Evolutionary conservation across 2,329 filamentous ascomycete species (phyloP).

Genomic region (Aspergillus niger): DNA sequence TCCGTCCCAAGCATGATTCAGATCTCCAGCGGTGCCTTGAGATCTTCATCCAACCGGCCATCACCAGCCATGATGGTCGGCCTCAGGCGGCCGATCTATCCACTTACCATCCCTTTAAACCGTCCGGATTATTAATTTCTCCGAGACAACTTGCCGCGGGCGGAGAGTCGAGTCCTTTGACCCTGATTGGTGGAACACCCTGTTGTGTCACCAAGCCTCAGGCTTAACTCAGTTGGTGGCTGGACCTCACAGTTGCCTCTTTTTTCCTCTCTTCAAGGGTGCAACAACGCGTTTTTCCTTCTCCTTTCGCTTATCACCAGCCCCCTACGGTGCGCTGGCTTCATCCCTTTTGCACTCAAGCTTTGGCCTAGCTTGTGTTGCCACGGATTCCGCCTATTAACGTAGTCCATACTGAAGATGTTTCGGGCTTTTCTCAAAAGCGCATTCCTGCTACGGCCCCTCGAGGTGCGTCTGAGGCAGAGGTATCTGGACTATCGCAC

Average conservation of each 20-base stretch:
- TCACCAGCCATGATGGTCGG: neutral
- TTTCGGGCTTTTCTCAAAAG: neutral
- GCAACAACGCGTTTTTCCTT: neutral
- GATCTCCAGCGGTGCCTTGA: neutral
- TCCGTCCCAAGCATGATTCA: neutral
- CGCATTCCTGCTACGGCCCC: neutral
- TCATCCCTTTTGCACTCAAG: neutral
- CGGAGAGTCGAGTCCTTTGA: neutral
- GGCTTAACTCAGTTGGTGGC: neutral
- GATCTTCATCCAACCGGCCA: neutral
- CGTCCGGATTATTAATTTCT: neutral
- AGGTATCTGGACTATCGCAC: constrained; percentile 10
- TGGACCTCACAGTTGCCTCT: neutral
- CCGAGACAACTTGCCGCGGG: neutral
- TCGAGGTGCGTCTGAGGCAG: constrained; percentile 6
- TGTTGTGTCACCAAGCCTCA: neutral
- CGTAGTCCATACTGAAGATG: neutral
- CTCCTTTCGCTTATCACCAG: neutral
- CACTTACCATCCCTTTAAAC: neutral
- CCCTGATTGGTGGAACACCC: neutral
- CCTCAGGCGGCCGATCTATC: neutral
- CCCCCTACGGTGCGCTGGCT: neutral
- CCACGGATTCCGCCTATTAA: no score
- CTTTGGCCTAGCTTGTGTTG: neutral
- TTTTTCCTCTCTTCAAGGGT: neutral